These are phyloP conservation scores for Candida cerambycidarum DNA, from an alignment of 805 yeast species.

Conservation along the genomic window DNA sequence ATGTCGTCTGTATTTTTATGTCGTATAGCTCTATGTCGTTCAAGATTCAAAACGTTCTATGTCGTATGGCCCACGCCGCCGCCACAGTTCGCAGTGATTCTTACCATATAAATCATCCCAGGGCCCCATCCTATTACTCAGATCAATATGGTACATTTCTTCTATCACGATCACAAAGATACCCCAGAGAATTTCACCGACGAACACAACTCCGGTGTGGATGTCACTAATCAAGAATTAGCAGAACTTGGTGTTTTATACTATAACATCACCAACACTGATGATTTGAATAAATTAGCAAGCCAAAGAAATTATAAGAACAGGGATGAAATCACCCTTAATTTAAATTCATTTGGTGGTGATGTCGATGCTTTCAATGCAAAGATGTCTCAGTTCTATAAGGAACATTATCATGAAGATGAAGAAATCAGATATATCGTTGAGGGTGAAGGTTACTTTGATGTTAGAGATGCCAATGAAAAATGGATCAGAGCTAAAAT, in stretches of 20 bases:
- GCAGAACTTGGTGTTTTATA: slow-evolving; percentile 68
- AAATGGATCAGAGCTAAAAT: slow-evolving; percentile 79
- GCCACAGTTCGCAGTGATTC: too few species aligned
- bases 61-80: neutral
- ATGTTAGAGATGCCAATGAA: slow-evolving; percentile 63
- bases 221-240: slow-evolving; percentile 52
- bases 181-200: slow-evolving; percentile 58
- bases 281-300: slow-evolving; percentile 68
- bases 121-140: neutral
- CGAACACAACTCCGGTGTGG: slow-evolving; percentile 69
- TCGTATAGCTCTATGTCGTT: too few species aligned
- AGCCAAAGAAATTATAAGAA: slow-evolving; percentile 70
- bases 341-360: slow-evolving; percentile 60
- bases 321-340: slow-evolving; percentile 68
- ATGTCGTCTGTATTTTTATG: too few species aligned
- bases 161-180: slow-evolving; percentile 64
- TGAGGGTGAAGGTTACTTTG: slow-evolving; percentile 92
- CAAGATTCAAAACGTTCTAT: neutral
- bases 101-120: neutral
- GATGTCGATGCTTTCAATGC: slow-evolving; percentile 53
- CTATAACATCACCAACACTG: slow-evolving; percentile 46
- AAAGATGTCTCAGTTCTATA: slow-evolving; percentile 69
- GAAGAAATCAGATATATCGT: slow-evolving; percentile 91
- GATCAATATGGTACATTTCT: slow-evolving; percentile 25
- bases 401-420: slow-evolving; percentile 93